Evolutionary conservation across 176 grass and related monocot genomes (phyloP).

Genomic region (Oryza officinalis): DNA sequence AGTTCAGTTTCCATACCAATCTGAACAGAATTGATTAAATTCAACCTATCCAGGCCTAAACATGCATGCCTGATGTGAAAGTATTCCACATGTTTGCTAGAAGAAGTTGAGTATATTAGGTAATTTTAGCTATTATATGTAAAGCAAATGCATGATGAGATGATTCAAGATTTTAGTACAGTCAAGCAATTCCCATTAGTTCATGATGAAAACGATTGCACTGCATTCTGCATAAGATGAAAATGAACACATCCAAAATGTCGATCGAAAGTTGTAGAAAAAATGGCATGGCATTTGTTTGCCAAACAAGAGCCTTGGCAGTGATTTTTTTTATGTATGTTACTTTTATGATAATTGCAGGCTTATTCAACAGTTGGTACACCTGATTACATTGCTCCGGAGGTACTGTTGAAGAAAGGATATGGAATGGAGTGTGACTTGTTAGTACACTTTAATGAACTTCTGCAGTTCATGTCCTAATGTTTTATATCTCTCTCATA

Average conservation of each 20-base stretch:
- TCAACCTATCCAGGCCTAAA: neutral
- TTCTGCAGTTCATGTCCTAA: slow-evolving; percentile 10
- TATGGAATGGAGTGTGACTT: slow-evolving; percentile 99
- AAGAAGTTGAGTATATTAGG: neutral
- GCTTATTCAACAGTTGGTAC: slow-evolving; percentile 96
- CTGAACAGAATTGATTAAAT: neutral
- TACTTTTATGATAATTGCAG: slow-evolving; percentile 47
- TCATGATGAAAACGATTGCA: neutral
- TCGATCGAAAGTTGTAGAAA: slow-evolving; percentile 11
- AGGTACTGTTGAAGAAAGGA: slow-evolving; percentile 97
- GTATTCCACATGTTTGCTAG: neutral
- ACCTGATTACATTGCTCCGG: slow-evolving; percentile 98
- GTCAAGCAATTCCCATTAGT: neutral
- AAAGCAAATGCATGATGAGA: neutral
- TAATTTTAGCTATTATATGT: neutral
- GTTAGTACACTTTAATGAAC: slow-evolving; percentile 42
- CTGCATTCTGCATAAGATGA: neutral
- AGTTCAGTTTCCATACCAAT: neutral
- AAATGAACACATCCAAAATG: slow-evolving; percentile 3
- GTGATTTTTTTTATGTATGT: slow-evolving; percentile 15
- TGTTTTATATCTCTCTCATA: slow-evolving; percentile 25
- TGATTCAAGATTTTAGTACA: neutral
- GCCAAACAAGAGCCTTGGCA: neutral
- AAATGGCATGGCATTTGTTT: slow-evolving; percentile 23
- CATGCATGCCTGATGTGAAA: neutral